Evolutionary conservation across 2,329 filamentous ascomycete genomes (phyloP).

Genomic region (Exophiala sp.): DNA sequence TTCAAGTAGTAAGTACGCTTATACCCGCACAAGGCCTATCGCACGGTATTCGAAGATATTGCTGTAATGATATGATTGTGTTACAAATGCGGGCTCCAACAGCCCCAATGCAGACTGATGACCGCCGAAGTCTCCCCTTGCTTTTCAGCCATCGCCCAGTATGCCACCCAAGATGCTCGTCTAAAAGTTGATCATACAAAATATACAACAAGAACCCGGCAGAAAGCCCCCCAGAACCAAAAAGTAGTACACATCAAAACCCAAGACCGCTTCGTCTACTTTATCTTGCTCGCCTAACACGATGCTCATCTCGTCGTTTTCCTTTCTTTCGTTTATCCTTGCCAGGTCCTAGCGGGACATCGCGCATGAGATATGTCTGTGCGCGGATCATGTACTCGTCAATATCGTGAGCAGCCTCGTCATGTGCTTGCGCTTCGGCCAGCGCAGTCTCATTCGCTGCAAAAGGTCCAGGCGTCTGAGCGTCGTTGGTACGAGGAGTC

Average conservation of each 20-base stretch:
- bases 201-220: too few species aligned
- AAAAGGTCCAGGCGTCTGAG: constrained; percentile 24
- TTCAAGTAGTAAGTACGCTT: too few species aligned
- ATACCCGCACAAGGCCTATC: too few species aligned
- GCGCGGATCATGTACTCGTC: constrained; percentile 72
- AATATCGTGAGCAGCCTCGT: constrained; percentile 55
- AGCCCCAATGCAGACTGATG: too few species aligned
- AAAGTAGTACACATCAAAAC: not conserved
- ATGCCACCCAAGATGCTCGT: too few species aligned
- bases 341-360: constrained; percentile 48
- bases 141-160: too few species aligned
- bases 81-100: too few species aligned
- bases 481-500: constrained; percentile 31
- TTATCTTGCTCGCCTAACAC: constrained; percentile 33
- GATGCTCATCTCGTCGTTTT: constrained; percentile 47
- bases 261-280: not conserved
- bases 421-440: constrained; percentile 40
- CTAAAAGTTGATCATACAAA: too few species aligned
- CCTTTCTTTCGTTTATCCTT: constrained; percentile 49
- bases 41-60: too few species aligned
- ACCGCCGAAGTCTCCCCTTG: too few species aligned
- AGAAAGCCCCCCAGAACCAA: not conserved
- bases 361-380: constrained; percentile 59
- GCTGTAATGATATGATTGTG: too few species aligned
- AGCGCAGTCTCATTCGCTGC: constrained; percentile 29